These are phyloP conservation scores for Lactifluus echinatus DNA, from an alignment of 768 basidiomycete species.

Conservation along the genomic window DNA sequence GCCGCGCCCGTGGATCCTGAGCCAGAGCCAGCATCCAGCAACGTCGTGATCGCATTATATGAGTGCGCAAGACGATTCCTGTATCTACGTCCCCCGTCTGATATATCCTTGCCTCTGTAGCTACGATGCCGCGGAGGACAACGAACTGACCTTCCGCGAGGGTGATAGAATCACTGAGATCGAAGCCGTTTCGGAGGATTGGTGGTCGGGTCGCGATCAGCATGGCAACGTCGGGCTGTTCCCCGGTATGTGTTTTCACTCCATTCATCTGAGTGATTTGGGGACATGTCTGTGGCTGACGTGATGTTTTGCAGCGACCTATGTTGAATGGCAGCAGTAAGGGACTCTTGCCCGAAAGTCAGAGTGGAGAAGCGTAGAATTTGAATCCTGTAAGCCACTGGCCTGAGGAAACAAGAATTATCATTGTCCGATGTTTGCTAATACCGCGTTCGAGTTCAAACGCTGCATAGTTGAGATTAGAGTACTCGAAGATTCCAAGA, in stretches of 20 bases:
- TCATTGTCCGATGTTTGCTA: background rate
- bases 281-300: background rate
- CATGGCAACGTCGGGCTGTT: conserved; percentile 59
- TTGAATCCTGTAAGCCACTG: background rate
- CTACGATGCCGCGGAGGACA: conserved; percentile 87
- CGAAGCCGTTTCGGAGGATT: conserved; percentile 77
- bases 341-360: conserved; percentile 13
- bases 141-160: conserved; percentile 80
- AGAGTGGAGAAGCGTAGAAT: background rate
- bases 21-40: conserved; percentile 44
- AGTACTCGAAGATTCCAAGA: too few species aligned
- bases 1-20: conserved; percentile 35
- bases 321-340: conserved; percentile 21
- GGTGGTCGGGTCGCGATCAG: conserved; percentile 69
- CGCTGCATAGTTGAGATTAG: too few species aligned
- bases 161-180: conserved; percentile 74
- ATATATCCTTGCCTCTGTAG: conserved; percentile 31
- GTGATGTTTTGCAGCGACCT: conserved; percentile 2
- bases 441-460: background rate
- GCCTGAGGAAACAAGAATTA: background rate
- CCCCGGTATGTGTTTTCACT: conserved; percentile 45
- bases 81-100: conserved; percentile 1
- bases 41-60: conserved; percentile 57
- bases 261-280: background rate
- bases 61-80: conserved; percentile 40